Base-by-base conservation (phyloP, 2,329 filamentous ascomycete species). In the Aspergillus persii region DNA sequence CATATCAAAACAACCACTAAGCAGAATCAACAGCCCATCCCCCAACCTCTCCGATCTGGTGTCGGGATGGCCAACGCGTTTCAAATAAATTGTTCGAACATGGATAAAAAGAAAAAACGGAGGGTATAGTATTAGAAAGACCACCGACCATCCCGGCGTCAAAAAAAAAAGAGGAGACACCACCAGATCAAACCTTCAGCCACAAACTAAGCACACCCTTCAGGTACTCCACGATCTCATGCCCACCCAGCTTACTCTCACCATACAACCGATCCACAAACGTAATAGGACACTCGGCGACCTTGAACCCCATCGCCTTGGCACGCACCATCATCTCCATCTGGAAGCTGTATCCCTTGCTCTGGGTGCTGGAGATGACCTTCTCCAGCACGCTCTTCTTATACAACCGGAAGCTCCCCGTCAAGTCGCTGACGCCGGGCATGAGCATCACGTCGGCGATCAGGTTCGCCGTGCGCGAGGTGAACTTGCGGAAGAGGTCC, bases 311-410 rank as follows among this genome's bases (percentile, higher is more conserved):
- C 91, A 97, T 93, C 15, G 90, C 91, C 86, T 97, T 97, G 36
- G 95, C 95, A 62, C 93, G 85, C 8, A 98, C 94, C 89, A 97
- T 98, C 87, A 99, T 90, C 84, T 97, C 94, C 95, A 99, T 99
- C 86, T 99, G 95, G 83, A 99, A 99, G 46, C 90, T 94, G 77
- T 98, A 99, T 2, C 95, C 95, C 81, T 98, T 96, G 75, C 91
- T 95, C 83, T 97, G 89, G 8, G 92, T 97, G 77, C 85, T 91
- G 71, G 84, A 82, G 69, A 99, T 97, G 59, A 96, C 92, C 82
- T 91, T 93, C 76, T 96, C 86, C 71, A 99, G 78, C 62, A 96
- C 91, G 61, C 83, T 81, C 80, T 89, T 92, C 87, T 96, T 98
- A 79, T 99, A 99, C 75, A 99, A 77, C 63, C 95, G 83, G 80